Conservation (phyloP, 495 filamentous ascomycete genomes). For the Neurospora sp. region DNA sequence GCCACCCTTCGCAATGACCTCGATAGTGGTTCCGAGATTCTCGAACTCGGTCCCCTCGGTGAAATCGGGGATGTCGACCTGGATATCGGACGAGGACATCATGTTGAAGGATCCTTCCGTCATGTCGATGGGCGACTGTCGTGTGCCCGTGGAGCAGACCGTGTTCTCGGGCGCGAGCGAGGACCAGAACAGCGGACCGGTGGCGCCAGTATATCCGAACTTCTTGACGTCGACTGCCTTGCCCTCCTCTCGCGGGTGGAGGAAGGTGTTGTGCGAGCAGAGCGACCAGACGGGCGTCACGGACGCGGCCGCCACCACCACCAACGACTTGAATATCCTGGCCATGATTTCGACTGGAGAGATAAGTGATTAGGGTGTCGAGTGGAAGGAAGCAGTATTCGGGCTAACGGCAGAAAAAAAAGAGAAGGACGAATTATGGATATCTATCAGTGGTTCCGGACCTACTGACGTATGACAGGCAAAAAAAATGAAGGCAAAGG, state of each 20-base stretch:
- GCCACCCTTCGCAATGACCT: conserved; percentile 38
- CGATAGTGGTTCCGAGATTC: conserved; percentile 50
- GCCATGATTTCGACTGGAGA: neutral
- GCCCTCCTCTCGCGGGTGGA: conserved; percentile 27
- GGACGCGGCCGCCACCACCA: conserved; percentile 7
- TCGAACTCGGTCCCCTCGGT: conserved; percentile 40
- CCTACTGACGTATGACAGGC: neutral
- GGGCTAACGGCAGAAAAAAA: neutral
- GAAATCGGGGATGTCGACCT: conserved; percentile 24
- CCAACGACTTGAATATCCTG: neutral
- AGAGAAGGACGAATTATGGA: neutral
- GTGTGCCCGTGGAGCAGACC: conserved; percentile 41
- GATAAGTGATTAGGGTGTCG: neutral
- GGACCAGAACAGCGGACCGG: conserved; percentile 50
- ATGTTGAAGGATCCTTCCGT: conserved; percentile 30
- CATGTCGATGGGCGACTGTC: conserved; percentile 56
- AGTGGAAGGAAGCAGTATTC: neutral
- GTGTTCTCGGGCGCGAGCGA: conserved; percentile 34
- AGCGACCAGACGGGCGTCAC: conserved; percentile 19
- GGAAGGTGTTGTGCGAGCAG: conserved; percentile 22
- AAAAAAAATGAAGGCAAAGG: neutral
- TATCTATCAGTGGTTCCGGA: neutral
- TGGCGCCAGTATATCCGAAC: conserved; percentile 43
- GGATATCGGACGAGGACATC: conserved; percentile 28
- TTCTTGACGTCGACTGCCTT: conserved; percentile 18